Percentiles rank a stretch among this genome's conserved stretches.
Conservation (phyloP, 73 alveolate genomes). For the Symbiodinium pilosum region DNA sequence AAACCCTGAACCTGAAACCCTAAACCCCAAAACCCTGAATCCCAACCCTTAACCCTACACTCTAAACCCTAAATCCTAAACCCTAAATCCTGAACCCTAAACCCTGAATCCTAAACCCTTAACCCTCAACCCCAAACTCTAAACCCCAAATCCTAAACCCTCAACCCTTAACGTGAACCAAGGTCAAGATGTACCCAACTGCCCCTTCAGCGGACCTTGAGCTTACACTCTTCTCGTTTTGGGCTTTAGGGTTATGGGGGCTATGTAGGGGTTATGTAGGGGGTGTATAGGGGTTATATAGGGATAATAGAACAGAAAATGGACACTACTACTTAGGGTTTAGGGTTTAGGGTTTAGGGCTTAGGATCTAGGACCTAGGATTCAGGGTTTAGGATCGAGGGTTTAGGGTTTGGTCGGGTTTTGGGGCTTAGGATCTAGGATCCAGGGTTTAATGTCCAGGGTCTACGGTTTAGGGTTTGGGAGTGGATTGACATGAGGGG, state of each 20-base stretch:
- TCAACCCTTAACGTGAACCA: not conserved
- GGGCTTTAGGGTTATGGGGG: not conserved
- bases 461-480: too few relatives aligned
- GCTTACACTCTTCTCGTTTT: not conserved
- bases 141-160: not conserved
- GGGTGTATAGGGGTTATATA: not conserved
- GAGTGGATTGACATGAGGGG: not conserved
- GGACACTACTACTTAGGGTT: not conserved
- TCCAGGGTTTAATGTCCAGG: not conserved
- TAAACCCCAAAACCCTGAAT: not conserved
- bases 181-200: conserved; percentile 51
- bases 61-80: not conserved
- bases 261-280: not conserved
- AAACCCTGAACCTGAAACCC: not conserved
- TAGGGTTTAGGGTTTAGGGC: not conserved
- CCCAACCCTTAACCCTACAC: not conserved
- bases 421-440: not conserved
- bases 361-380: not conserved
- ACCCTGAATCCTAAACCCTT: not conserved
- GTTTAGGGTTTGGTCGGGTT: not conserved
- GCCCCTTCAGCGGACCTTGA: conserved; percentile 14
- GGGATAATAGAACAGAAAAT: not conserved
- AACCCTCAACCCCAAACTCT: not conserved
- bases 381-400: not conserved
- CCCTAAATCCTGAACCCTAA: too few relatives aligned